phyloP scores from a whole-genome alignment of 2,329 filamentous ascomycete genomes.

The Boeremia exigua region DNA sequence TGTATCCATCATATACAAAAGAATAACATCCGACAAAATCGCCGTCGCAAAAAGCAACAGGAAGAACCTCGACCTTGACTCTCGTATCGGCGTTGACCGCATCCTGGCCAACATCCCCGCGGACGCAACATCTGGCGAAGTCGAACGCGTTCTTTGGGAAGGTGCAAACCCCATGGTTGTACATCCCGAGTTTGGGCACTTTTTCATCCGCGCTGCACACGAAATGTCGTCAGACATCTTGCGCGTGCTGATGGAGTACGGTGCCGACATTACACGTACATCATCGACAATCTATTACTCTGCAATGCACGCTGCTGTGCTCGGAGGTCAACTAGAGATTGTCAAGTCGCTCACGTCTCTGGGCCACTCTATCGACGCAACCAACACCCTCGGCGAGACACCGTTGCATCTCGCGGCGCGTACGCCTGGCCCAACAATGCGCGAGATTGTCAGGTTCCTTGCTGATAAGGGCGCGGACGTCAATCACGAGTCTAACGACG shows the following conservation, averaged over 20 bases:
- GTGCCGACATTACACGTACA: slow-evolving; percentile 36
- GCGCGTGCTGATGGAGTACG: slow-evolving; percentile 36
- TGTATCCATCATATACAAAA: slow-evolving; percentile 34
- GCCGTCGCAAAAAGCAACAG: slow-evolving; percentile 37
- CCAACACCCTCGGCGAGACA: slow-evolving; percentile 38
- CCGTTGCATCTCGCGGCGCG: slow-evolving; percentile 40
- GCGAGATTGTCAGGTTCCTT: slow-evolving; percentile 34
- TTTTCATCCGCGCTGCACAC: slow-evolving; percentile 39
- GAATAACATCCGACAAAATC: slow-evolving; percentile 37
- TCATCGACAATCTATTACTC: slow-evolving; percentile 28
- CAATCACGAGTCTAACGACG: slow-evolving; percentile 31
- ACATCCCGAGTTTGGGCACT: slow-evolving; percentile 38
- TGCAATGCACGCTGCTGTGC: slow-evolving; percentile 37
- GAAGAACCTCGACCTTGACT: slow-evolving; percentile 30
- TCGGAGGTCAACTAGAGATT: slow-evolving; percentile 34
- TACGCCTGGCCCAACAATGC: slow-evolving; percentile 30
- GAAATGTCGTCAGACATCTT: slow-evolving; percentile 34
- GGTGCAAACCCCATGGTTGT: slow-evolving; percentile 40
- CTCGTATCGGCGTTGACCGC: slow-evolving; percentile 37
- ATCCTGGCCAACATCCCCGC: slow-evolving; percentile 35
- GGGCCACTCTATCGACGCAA: slow-evolving; percentile 35
- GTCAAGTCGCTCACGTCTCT: slow-evolving; percentile 35
- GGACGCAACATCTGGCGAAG: slow-evolving; percentile 28
- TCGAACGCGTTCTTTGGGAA: slow-evolving; percentile 40
- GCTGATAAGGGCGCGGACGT: slow-evolving; percentile 42